A percentile compares a stretch with the other conserved stretches of the same genome.
Evolutionary conservation across 371 early-diverging fungal species (phyloP).

Genomic region (Lichtheimia ramosa): DNA sequence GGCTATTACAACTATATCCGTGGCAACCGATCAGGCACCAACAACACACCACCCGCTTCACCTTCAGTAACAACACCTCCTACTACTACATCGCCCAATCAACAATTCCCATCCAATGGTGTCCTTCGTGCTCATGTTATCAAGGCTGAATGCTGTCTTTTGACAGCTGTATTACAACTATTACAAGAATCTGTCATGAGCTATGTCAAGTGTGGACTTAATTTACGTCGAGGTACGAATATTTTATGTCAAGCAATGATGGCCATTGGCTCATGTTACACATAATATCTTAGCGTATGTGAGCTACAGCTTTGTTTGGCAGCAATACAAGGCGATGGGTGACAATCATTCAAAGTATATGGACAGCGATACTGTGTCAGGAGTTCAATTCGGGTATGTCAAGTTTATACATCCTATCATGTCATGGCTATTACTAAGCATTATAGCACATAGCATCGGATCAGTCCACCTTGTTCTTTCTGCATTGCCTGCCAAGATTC

Average conservation of each 20-base stretch:
- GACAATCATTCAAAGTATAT: constrained; percentile 35
- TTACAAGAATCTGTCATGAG: constrained; percentile 60
- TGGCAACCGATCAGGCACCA: constrained; percentile 5
- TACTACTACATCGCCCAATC: not conserved
- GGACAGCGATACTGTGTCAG: constrained; percentile 46
- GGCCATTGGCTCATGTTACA: not conserved
- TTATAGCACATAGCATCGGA: constrained; percentile 46
- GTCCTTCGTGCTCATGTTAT: constrained; percentile 60
- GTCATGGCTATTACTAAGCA: not conserved
- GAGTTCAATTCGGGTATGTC: constrained; percentile 52
- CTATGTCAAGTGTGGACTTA: constrained; percentile 62
- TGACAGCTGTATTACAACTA: constrained; percentile 57
- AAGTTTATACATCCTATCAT: not conserved
- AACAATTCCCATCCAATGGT: constrained; percentile 43
- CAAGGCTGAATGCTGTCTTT: constrained; percentile 58
- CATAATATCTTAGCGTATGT: constrained; percentile 28
- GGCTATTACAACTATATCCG: constrained; percentile 27
- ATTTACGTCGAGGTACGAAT: constrained; percentile 29
- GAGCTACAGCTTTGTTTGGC: constrained; percentile 47
- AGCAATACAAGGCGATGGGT: constrained; percentile 48
- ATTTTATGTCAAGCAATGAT: not conserved
- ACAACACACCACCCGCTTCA: constrained; percentile 2
- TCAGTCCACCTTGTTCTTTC: constrained; percentile 60
- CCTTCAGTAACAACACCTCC: constrained; percentile 3
- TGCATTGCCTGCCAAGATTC: constrained; percentile 56